phyloP scores from a whole-genome alignment of 495 filamentous ascomycete species.

The Podospora pseudocomata region DNA sequence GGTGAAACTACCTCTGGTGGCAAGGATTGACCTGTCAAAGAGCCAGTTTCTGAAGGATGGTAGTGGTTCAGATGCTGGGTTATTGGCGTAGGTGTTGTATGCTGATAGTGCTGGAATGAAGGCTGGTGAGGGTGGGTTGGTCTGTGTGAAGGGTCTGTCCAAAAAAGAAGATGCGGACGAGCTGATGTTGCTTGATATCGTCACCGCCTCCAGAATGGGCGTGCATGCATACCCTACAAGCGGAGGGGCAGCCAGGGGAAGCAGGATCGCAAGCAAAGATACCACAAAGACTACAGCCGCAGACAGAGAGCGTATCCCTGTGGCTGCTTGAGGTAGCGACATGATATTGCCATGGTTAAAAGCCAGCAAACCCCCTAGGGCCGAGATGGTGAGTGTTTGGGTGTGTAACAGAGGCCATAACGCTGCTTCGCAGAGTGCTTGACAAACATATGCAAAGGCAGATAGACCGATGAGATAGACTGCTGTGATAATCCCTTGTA shows the following conservation, averaged over 20 bases:
- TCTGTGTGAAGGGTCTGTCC: slow-evolving; percentile 19
- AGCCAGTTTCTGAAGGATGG: slow-evolving; percentile 31
- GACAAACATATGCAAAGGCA: slow-evolving; percentile 22
- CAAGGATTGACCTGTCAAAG: slow-evolving; percentile 24
- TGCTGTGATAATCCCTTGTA: slow-evolving; percentile 32
- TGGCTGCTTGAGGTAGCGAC: slow-evolving; percentile 19
- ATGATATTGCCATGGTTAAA: slow-evolving; percentile 25
- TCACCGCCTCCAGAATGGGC: slow-evolving; percentile 1
- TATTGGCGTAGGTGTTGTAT: slow-evolving; percentile 27
- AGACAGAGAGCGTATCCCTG: slow-evolving; percentile 15
- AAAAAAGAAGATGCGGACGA: slow-evolving; percentile 6
- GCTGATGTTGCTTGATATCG: slow-evolving; percentile 19
- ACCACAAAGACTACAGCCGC: slow-evolving; percentile 19
- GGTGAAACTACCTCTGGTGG: slow-evolving; percentile 23
- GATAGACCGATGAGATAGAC: slow-evolving; percentile 29
- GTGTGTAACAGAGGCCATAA: slow-evolving; percentile 29
- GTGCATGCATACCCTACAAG: slow-evolving; percentile 31
- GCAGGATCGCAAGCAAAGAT: slow-evolving; percentile 18
- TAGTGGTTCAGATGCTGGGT: slow-evolving; percentile 29
- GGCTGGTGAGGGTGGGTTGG: slow-evolving; percentile 28
- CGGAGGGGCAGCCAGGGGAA: slow-evolving; percentile 24
- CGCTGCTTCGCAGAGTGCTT: slow-evolving; percentile 23
- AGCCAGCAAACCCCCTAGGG: slow-evolving; percentile 28
- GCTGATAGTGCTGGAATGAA: slow-evolving; percentile 22
- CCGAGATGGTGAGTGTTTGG: slow-evolving; percentile 26